Conservation (phyloP, 2,329 filamentous ascomycete species). For the Cytospora chrysosperma region DNA sequence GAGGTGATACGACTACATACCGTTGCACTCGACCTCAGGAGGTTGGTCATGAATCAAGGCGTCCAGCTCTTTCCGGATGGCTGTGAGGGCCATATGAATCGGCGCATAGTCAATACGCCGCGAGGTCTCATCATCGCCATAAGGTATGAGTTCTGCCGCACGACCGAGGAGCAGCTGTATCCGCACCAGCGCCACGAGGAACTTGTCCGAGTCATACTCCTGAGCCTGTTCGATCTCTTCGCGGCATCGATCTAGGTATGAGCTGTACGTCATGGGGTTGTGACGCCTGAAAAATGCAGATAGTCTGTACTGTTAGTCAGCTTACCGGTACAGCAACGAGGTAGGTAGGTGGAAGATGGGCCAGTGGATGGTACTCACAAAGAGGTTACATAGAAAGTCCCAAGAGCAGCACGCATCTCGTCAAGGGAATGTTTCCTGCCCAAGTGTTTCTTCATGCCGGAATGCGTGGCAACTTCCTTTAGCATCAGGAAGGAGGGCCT, state of each 20-base stretch:
- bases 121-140: conserved; percentile 23
- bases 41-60: conserved; percentile 23
- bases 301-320: conserved; percentile 23
- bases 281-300: conserved; percentile 35
- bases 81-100: conserved; percentile 36
- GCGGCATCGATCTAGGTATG: conserved; percentile 37
- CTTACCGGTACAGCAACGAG: too few relatives aligned
- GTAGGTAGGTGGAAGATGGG: neutral
- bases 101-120: conserved; percentile 29
- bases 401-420: conserved; percentile 42
- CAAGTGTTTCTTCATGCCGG: conserved; percentile 21
- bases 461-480: conserved; percentile 33
- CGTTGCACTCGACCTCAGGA: conserved; percentile 26
- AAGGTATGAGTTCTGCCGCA: conserved; percentile 30
- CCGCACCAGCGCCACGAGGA: conserved; percentile 34
- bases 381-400: conserved; percentile 40
- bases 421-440: conserved; percentile 32
- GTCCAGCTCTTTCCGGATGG: conserved; percentile 36
- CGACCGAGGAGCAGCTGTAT: conserved; percentile 37
- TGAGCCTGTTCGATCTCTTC: conserved; percentile 30
- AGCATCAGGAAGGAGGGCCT: conserved; percentile 33
- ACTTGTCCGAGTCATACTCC: conserved; percentile 35
- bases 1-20: conserved; percentile 22
- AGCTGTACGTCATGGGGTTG: conserved; percentile 33
- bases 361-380: conserved; percentile 28